Conservation (phyloP, 1,139 yeast genomes). For the Hyphopichia pseudoburtonii region DNA sequence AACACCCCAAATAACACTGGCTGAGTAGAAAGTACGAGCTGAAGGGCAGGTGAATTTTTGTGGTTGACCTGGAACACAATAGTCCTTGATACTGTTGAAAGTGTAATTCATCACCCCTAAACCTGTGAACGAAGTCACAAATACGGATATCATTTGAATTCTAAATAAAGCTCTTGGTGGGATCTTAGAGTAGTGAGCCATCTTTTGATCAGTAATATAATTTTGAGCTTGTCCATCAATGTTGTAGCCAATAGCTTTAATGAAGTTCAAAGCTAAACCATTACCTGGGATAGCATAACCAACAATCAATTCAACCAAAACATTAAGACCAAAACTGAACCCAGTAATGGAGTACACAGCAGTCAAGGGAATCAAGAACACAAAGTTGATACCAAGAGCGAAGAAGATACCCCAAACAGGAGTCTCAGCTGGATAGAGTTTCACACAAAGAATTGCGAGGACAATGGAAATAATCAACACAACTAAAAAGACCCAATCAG, state of each 20-base stretch:
- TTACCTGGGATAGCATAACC: slow-evolving; percentile 63
- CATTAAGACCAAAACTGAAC: slow-evolving; percentile 49
- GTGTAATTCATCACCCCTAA: slow-evolving; percentile 58
- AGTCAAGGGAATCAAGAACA: slow-evolving; percentile 53
- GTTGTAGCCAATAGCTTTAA: slow-evolving; percentile 56
- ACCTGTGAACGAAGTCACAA: slow-evolving; percentile 44
- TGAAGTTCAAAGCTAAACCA: slow-evolving; percentile 53
- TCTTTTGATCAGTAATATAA: slow-evolving; percentile 50
- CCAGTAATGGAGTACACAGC: slow-evolving; percentile 52
- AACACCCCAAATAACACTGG: no score
- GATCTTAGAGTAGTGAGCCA: slow-evolving; percentile 62
- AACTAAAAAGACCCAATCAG: slow-evolving; percentile 57
- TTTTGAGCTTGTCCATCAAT: slow-evolving; percentile 57
- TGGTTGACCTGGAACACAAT: slow-evolving; percentile 44
- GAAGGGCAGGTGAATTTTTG: slow-evolving; percentile 52
- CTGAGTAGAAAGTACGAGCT: slow-evolving; percentile 47
- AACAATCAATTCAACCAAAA: slow-evolving; percentile 52
- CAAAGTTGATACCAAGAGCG: slow-evolving; percentile 52
- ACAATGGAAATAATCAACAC: slow-evolving; percentile 49
- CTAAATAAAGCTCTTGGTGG: slow-evolving; percentile 59
- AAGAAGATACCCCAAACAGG: slow-evolving; percentile 62
- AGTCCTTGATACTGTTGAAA: slow-evolving; percentile 31
- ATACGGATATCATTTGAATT: slow-evolving; percentile 50
- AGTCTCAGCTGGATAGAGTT: slow-evolving; percentile 47
- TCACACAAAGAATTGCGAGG: slow-evolving; percentile 49